A percentile compares a stretch with the other conserved stretches of the same genome.
Evolutionary conservation across 116 monocot species (phyloP).

Genomic region (Posidonia oceanica): DNA sequence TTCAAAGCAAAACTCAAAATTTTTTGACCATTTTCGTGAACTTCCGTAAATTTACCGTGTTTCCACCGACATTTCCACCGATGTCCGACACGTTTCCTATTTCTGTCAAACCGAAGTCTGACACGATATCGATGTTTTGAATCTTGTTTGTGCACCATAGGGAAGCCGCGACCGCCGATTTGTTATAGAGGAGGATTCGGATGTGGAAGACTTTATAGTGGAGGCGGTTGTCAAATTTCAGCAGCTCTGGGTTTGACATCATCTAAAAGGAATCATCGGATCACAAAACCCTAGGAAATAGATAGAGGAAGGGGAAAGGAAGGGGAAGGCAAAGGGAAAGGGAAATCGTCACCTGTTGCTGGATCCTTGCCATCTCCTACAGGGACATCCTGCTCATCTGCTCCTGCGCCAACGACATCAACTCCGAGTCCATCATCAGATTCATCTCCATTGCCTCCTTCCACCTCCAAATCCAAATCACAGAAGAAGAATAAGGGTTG

Average conservation of each 20-base stretch:
- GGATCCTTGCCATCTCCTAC: constrained; percentile 74
- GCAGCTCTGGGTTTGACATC: constrained; percentile 81
- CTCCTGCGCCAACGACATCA: constrained; percentile 90
- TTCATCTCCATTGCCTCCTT: constrained; percentile 20
- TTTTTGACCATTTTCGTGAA: too few relatives aligned
- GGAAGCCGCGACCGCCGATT: too few relatives aligned
- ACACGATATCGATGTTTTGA: too few relatives aligned
- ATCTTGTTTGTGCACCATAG: too few relatives aligned
- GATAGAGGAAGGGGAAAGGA: not conserved
- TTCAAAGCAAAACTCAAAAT: too few relatives aligned
- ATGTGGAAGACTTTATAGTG: too few relatives aligned
- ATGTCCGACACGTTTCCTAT: too few relatives aligned
- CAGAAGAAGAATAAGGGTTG: not conserved
- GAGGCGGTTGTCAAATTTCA: constrained; percentile 37
- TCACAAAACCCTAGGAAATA: not conserved
- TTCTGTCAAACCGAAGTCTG: too few relatives aligned
- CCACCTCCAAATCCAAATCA: not conserved
- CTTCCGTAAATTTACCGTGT: too few relatives aligned
- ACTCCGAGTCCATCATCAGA: constrained; percentile 91
- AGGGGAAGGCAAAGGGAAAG: not conserved
- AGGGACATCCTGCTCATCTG: constrained; percentile 86
- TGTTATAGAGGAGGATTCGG: too few relatives aligned
- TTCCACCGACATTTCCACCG: too few relatives aligned
- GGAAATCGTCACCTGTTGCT: constrained; percentile 55
- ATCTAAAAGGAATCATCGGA: constrained; percentile 32